A percentile compares a stretch with the other conserved stretches of the same genome.
Evolutionary conservation across 208 protist species (phyloP).

Genomic region (Strigomonas oncopelti): DNA sequence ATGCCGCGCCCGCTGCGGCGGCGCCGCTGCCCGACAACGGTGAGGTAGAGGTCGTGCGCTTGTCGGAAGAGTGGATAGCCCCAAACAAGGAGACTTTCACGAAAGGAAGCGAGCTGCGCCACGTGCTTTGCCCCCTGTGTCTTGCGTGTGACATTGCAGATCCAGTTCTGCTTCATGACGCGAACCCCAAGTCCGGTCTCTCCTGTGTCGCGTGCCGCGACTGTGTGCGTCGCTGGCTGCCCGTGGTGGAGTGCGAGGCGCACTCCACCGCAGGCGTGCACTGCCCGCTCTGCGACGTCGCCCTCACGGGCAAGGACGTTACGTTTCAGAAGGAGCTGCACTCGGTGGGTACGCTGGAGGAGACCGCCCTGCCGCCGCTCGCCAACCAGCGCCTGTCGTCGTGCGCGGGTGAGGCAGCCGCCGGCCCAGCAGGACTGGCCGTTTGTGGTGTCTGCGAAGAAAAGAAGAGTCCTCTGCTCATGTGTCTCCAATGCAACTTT

Average conservation of each 20-base stretch:
- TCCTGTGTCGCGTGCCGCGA: constrained; percentile 31
- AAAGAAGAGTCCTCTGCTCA: constrained; percentile 13
- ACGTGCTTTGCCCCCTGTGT: constrained; percentile 5
- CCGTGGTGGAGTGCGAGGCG: constrained; percentile 4
- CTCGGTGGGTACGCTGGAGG: neutral
- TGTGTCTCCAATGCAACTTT: constrained; percentile 74
- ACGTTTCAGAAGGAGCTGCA: neutral
- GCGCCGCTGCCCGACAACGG: too few relatives aligned
- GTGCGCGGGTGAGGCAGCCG: neutral
- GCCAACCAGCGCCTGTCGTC: neutral
- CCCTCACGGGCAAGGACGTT: neutral
- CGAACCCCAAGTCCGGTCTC: neutral
- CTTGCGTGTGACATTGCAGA: neutral
- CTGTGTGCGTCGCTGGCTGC: constrained; percentile 28
- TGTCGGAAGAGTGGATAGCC: constrained; percentile 7
- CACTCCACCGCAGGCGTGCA: neutral
- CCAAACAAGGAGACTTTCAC: neutral
- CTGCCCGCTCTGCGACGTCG: neutral
- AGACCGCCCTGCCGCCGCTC: neutral
- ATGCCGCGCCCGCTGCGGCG: too few relatives aligned
- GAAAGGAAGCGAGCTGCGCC: neutral
- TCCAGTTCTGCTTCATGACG: constrained; percentile 1
- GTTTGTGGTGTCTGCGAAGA: constrained; percentile 74
- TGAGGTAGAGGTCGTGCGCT: neutral
- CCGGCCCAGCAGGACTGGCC: neutral